These are phyloP conservation scores for Limonium bicolor DNA, from an alignment of 148 eudicot species.

Conservation along the genomic window DNA sequence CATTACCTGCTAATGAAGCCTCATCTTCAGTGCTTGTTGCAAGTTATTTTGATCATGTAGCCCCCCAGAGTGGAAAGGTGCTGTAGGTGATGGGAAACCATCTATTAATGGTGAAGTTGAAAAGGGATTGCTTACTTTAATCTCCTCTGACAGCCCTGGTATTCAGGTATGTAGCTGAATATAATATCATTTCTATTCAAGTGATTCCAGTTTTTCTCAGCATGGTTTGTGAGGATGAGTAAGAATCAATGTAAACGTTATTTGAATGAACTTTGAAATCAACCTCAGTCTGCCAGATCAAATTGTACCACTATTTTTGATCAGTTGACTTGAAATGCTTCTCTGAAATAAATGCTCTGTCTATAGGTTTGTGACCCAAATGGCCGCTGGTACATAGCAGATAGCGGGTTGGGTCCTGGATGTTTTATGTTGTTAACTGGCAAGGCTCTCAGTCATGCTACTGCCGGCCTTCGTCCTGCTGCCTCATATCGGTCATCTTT, in stretches of 20 bases:
- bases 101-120: constrained; percentile 47
- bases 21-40: constrained; percentile 87
- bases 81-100: constrained; percentile 42
- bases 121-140: constrained; percentile 65
- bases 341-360: too few relatives aligned
- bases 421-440: constrained; percentile 68
- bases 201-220: background rate
- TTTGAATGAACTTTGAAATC: too few relatives aligned
- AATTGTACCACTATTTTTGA: too few relatives aligned
- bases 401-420: constrained; percentile 44
- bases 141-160: constrained; percentile 68
- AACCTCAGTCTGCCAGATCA: too few relatives aligned
- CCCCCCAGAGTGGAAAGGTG: constrained; percentile 51
- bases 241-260: too few relatives aligned
- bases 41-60: constrained; percentile 29
- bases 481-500: constrained; percentile 45
- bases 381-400: constrained; percentile 88
- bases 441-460: constrained; percentile 80
- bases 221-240: too few relatives aligned
- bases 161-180: constrained; percentile 41
- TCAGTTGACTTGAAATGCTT: too few relatives aligned
- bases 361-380: constrained; percentile 83
- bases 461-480: constrained; percentile 88
- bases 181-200: background rate
- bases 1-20: constrained; percentile 57